Conservation (phyloP, 768 basidiomycete genomes). For the Sarcomyxa edulis region DNA sequence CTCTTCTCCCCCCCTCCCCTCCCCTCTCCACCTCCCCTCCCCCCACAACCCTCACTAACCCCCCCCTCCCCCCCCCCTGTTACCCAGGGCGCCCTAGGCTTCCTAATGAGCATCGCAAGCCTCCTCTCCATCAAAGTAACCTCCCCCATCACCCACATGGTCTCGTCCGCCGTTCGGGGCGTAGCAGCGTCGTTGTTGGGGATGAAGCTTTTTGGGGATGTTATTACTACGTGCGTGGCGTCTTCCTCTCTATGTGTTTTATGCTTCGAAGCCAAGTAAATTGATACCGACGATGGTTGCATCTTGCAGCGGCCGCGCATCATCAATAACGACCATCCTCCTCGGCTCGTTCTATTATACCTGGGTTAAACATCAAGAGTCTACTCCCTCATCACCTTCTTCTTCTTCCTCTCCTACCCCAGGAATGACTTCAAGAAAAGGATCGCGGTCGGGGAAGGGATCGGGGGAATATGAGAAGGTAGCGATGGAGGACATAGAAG, state of each 20-base stretch:
- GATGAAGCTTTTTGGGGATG: constrained; percentile 74
- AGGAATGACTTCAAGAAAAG: too few relatives aligned
- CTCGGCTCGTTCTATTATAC: constrained; percentile 82
- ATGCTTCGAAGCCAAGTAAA: neutral
- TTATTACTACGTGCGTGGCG: constrained; percentile 76
- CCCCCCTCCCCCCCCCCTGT: constrained; percentile 1
- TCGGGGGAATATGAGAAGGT: constrained; percentile 39
- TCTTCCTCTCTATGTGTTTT: constrained; percentile 2
- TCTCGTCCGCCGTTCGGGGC: constrained; percentile 92
- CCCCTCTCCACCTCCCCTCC: too few relatives aligned
- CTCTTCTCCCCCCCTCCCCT: too few relatives aligned
- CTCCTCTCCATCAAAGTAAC: constrained; percentile 95
- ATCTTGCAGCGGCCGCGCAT: constrained; percentile 61
- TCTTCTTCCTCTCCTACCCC: constrained; percentile 60
- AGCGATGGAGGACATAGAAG: constrained; percentile 42
- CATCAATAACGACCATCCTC: constrained; percentile 79
- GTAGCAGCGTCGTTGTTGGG: constrained; percentile 87
- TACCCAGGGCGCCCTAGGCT: constrained; percentile 75
- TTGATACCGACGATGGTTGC: constrained; percentile 2
- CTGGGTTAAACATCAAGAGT: constrained; percentile 77
- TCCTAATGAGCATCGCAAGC: constrained; percentile 92
- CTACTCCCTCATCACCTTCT: constrained; percentile 28
- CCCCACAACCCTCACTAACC: neutral
- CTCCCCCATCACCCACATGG: constrained; percentile 96
- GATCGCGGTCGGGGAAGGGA: too few relatives aligned